Evolutionary conservation across 108 stramenopile genomes (phyloP).

Genomic region (Phaeodactylum tricornutum): DNA sequence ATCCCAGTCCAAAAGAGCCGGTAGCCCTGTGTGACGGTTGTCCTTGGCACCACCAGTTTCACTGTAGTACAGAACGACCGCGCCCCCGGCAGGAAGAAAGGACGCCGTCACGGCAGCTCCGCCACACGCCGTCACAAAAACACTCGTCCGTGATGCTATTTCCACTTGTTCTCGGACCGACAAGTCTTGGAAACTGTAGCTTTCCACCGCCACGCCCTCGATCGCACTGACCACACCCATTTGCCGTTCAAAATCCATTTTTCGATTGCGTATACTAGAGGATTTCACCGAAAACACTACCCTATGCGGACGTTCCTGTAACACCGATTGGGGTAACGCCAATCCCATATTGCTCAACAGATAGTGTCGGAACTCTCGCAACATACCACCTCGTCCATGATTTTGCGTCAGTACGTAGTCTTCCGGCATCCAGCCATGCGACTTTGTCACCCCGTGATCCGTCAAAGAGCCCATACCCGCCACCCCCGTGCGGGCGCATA

Average conservation of each 20-base stretch:
- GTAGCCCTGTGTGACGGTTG: conserved; percentile 20
- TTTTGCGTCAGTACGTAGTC: conserved; percentile 43
- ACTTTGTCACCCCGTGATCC: conserved; percentile 39
- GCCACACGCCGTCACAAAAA: conserved; percentile 37
- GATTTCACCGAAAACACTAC: conserved; percentile 38
- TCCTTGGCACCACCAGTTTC: conserved; percentile 30
- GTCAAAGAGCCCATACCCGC: conserved; percentile 40
- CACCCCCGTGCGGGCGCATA: conserved; percentile 27
- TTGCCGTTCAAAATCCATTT: conserved; percentile 25
- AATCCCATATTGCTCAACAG: conserved; percentile 44
- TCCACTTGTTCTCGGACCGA: conserved; percentile 31
- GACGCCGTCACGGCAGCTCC: conserved; percentile 47
- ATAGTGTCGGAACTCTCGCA: conserved; percentile 46
- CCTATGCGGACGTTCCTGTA: conserved; percentile 2
- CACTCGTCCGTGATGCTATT: conserved; percentile 25
- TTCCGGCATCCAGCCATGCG: conserved; percentile 41
- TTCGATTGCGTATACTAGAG: conserved; percentile 19
- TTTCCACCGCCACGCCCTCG: conserved; percentile 9
- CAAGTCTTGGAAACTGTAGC: conserved; percentile 26
- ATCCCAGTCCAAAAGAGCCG: conserved; percentile 47
- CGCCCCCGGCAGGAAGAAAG: conserved; percentile 35
- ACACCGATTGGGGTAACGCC: neutral
- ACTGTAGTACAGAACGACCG: conserved; percentile 26
- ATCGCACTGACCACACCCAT: conserved; percentile 1
- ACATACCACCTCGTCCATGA: conserved; percentile 33